Evolutionary conservation across 2,329 filamentous ascomycete genomes (phyloP), one percentile per base, ranked within the genome.

Genomic region (Dothideomycetidae sp.): DNA sequence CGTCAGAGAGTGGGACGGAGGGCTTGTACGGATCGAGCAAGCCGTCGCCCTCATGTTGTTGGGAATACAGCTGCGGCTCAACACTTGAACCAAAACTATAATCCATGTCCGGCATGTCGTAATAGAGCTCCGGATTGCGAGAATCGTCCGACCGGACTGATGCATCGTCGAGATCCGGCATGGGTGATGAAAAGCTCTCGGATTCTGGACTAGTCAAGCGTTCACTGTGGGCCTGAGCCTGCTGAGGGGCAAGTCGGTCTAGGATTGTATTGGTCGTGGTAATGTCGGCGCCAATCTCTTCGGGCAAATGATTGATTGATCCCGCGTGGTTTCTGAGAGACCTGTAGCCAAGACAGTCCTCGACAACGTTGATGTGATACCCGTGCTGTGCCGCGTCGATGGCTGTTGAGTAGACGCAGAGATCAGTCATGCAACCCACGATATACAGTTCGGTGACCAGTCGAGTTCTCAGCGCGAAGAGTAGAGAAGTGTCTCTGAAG

Each of bases 401-500:
- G 3, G 85, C 85, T 1, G 88, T 94, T 5, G 90, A 88, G 53
- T 90, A 85, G 32, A 96, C 77, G 19, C 85, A 86, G 23, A 92
- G 66, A 50, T 96, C 94, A 30, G 79, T 82, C 33, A 93, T 69
- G 31, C 81, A 79, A 14, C 90, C 90, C 51, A 82, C 92, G 15
- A 96, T 72, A 57, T 81, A 94, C 10, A 98, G 64, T 50, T 94
- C 81, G 2, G 85, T 93, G 41, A 93, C 75, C 47, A 94, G 77
- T 45, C 77, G 81, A n/a, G 76, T 75, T n/a, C 86, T 74, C 31
- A 96, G 62, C n/a, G 75, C 68, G 34, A 79, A 67, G 5, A 96
- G 68, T 11, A 96, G 66, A 33, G 72, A 70, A 0, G 78, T 82
- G 5, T 73, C 74, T 37, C 75, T 72, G 53, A 96, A 86, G 10